A percentile compares a stretch with the other conserved stretches of the same genome.
Conservation (phyloP, 2,329 filamentous ascomycete genomes). For the Intubia oerlemansii region DNA sequence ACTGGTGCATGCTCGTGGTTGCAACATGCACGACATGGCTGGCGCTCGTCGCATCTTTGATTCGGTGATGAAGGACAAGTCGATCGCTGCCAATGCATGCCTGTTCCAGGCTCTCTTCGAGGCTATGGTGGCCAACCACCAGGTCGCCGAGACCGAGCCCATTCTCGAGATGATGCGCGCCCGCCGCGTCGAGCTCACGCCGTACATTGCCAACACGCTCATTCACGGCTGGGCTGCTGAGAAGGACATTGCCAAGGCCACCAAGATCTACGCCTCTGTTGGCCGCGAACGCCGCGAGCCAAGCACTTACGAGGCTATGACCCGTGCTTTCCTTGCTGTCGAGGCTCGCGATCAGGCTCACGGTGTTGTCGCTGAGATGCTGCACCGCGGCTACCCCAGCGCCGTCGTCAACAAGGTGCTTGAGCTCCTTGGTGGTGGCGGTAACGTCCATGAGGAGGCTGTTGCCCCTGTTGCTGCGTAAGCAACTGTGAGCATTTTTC, state of each 20-base stretch:
- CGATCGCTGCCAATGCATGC: slow-evolving; percentile 56
- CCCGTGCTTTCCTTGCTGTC: slow-evolving; percentile 68
- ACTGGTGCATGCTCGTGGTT: slow-evolving; percentile 87
- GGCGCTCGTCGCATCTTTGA: slow-evolving; percentile 71
- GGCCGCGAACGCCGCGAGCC: slow-evolving; percentile 66
- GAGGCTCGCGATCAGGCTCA: slow-evolving; percentile 62
- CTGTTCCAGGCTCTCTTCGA: slow-evolving; percentile 96
- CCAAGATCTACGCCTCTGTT: slow-evolving; percentile 60
- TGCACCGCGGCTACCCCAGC: slow-evolving; percentile 71
- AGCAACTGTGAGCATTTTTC: too few species aligned
- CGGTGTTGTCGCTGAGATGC: slow-evolving; percentile 69
- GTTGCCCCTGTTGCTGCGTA: too few species aligned
- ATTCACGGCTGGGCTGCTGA: slow-evolving; percentile 91
- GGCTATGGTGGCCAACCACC: slow-evolving; percentile 86
- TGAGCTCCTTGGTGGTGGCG: slow-evolving; percentile 67
- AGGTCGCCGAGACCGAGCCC: slow-evolving; percentile 52
- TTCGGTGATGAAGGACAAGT: slow-evolving; percentile 44
- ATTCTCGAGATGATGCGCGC: slow-evolving; percentile 56
- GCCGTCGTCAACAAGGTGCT: slow-evolving; percentile 88
- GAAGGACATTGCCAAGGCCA: slow-evolving; percentile 59
- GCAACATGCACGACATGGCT: slow-evolving; percentile 76
- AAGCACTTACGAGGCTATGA: slow-evolving; percentile 98
- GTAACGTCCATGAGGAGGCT: too few species aligned
- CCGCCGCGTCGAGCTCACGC: slow-evolving; percentile 63
- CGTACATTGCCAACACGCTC: slow-evolving; percentile 94